Conservation (phyloP, 805 yeast genomes). For the Cyberlindnera xylosilytica region DNA sequence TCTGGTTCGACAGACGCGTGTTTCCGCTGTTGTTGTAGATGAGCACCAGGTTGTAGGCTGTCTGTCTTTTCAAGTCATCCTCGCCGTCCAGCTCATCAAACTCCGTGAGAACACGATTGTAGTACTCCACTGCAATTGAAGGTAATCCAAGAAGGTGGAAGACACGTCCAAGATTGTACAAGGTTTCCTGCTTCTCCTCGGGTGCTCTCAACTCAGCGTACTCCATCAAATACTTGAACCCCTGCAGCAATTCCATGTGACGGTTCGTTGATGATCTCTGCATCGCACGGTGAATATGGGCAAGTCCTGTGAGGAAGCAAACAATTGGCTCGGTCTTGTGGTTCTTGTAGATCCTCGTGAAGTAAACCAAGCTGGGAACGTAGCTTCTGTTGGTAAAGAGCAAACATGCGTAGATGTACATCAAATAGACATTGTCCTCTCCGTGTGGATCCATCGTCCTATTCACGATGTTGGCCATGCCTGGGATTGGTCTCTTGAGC, state of each 20-base stretch:
- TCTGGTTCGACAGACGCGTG: constrained; percentile 52
- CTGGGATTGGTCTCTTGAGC: constrained; percentile 52
- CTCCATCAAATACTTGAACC: constrained; percentile 72
- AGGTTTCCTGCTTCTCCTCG: constrained; percentile 69
- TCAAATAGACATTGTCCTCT: constrained; percentile 61
- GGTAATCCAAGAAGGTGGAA: constrained; percentile 82
- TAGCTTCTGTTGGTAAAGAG: constrained; percentile 81
- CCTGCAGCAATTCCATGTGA: constrained; percentile 85
- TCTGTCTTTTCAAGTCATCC: constrained; percentile 65
- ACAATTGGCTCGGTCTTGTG: constrained; percentile 77
- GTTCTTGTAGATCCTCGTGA: constrained; percentile 64
- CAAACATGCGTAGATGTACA: constrained; percentile 76
- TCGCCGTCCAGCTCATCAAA: constrained; percentile 37
- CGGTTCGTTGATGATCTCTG: constrained; percentile 85
- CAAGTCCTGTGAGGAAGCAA: constrained; percentile 68
- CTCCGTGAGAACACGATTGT: constrained; percentile 56
- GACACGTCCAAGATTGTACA: constrained; percentile 78
- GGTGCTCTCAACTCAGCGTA: constrained; percentile 53
- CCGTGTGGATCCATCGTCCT: constrained; percentile 43
- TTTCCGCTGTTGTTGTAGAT: constrained; percentile 80
- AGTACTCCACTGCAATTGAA: constrained; percentile 69
- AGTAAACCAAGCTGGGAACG: constrained; percentile 76
- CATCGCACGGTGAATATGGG: constrained; percentile 86
- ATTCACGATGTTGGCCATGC: constrained; percentile 73
- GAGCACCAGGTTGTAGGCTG: constrained; percentile 80